Evolutionary conservation across 352 stramenopile species (phyloP).

Genomic region (Pythium pyrilobum): DNA sequence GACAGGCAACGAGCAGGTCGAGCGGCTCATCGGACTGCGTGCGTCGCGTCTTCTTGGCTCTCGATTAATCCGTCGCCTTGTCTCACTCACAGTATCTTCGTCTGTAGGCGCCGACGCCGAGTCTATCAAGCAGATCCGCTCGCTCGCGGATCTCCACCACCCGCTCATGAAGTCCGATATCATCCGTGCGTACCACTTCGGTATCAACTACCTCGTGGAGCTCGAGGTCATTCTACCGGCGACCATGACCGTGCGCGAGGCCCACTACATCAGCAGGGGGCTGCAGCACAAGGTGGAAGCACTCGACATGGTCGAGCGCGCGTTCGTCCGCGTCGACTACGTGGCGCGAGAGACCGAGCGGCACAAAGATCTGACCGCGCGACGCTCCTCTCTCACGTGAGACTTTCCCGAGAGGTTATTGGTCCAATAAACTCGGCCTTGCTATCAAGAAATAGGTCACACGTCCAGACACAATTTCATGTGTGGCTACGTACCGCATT

Average conservation of each 20-base stretch:
- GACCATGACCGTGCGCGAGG: constrained; percentile 89
- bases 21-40: constrained; percentile 85
- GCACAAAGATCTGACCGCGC: constrained; percentile 87
- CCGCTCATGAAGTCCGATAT: constrained; percentile 91
- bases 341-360: constrained; percentile 85
- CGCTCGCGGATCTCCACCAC: constrained; percentile 86
- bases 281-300: constrained; percentile 96
- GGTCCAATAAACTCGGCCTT: no score
- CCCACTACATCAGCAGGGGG: constrained; percentile 95
- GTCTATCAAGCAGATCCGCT: constrained; percentile 92
- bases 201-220: constrained; percentile 93
- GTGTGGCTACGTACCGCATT: no score
- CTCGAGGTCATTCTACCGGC: constrained; percentile 83
- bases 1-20: constrained; percentile 95
- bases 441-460: no score
- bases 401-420: no score
- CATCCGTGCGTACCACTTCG: constrained; percentile 94
- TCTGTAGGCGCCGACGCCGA: constrained; percentile 84
- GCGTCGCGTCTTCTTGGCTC: constrained; percentile 20
- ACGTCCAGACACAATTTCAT: no score
- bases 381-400: no score
- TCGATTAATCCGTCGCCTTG: no score
- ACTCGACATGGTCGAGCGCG: constrained; percentile 93
- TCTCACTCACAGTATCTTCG: no score
- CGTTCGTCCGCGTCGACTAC: constrained; percentile 98